These are phyloP conservation scores for Saccharomycopsis olivae DNA, from an alignment of 805 yeast genomes.

Conservation along the genomic window DNA sequence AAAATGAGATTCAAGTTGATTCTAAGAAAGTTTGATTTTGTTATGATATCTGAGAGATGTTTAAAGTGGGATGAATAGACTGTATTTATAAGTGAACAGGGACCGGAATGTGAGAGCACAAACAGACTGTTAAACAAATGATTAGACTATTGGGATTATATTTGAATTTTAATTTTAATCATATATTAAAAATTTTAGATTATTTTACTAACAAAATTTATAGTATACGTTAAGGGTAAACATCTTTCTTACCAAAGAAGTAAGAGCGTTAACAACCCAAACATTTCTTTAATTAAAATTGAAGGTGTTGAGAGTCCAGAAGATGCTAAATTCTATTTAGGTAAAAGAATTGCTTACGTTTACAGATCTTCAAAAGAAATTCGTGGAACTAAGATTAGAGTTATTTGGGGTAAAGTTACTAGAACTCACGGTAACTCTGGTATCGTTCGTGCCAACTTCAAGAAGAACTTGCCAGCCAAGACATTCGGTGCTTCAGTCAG, in stretches of 20 bases:
- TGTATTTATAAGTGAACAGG: too few relatives aligned
- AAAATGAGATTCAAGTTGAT: too few relatives aligned
- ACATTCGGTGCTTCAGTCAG: constrained; percentile 99
- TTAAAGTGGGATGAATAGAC: too few relatives aligned
- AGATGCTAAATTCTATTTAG: constrained; percentile 98
- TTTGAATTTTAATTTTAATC: too few relatives aligned
- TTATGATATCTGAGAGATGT: too few relatives aligned
- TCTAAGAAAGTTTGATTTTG: too few relatives aligned
- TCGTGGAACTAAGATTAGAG: constrained; percentile 98
- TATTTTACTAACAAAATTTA: constrained; percentile 20
- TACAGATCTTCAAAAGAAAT: constrained; percentile 98
- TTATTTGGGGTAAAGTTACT: constrained; percentile 98
- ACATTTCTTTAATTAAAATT: constrained; percentile 90
- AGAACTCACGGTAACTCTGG: constrained; percentile 99
- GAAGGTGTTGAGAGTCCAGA: constrained; percentile 89
- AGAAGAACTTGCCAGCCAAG: constrained; percentile 98
- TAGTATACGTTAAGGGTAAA: constrained; percentile 99
- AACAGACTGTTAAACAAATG: too few relatives aligned
- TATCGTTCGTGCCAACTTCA: constrained; percentile 97
- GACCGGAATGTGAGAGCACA: too few relatives aligned
- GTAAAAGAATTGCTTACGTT: constrained; percentile 98
- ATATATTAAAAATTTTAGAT: too few relatives aligned
- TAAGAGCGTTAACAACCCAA: constrained; percentile 96
- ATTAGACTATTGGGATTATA: too few relatives aligned
- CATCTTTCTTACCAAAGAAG: constrained; percentile 99